phyloP scores from a whole-genome alignment of 768 basidiomycete species.

The Tricholoma flavovirens region DNA sequence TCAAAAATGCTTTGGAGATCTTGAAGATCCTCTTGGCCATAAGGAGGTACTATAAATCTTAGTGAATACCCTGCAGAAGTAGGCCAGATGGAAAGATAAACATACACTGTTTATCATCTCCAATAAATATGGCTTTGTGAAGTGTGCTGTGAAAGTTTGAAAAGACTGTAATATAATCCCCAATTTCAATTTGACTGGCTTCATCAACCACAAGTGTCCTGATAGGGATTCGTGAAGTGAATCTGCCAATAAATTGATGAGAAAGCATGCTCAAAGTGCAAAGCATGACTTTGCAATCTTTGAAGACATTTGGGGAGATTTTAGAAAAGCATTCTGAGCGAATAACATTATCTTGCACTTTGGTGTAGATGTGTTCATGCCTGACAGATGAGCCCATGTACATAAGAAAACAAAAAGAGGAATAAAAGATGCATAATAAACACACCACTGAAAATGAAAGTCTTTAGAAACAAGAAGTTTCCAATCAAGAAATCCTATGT shows the following conservation, averaged over 20 bases:
- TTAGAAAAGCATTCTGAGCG: conserved; percentile 34
- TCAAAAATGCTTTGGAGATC: conserved; percentile 77
- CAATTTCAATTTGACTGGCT: conserved; percentile 62
- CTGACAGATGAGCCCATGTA: conserved; percentile 28
- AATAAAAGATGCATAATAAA: conserved; percentile 3
- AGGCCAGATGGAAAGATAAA: background rate
- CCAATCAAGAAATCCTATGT: conserved; percentile 49
- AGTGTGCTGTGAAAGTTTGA: conserved; percentile 30
- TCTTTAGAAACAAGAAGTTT: conserved; percentile 64
- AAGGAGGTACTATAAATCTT: conserved; percentile 60
- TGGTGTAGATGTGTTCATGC: conserved; percentile 74
- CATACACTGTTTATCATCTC: conserved; percentile 60
- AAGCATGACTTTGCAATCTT: conserved; percentile 53
- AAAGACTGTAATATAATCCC: conserved; percentile 42
- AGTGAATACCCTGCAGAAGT: conserved; percentile 5
- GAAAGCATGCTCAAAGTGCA: conserved; percentile 80
- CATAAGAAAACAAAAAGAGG: conserved; percentile 2
- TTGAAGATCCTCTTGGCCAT: conserved; percentile 64
- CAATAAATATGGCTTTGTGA: conserved; percentile 56
- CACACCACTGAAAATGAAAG: conserved; percentile 63
- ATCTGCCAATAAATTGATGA: conserved; percentile 25
- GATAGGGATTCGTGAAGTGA: conserved; percentile 35
- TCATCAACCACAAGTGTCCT: conserved; percentile 57
- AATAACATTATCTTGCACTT: conserved; percentile 47
- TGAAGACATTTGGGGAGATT: conserved; percentile 19